Base-by-base conservation (phyloP, 208 protist species). In the Trichomonas vaginalis region DNA sequence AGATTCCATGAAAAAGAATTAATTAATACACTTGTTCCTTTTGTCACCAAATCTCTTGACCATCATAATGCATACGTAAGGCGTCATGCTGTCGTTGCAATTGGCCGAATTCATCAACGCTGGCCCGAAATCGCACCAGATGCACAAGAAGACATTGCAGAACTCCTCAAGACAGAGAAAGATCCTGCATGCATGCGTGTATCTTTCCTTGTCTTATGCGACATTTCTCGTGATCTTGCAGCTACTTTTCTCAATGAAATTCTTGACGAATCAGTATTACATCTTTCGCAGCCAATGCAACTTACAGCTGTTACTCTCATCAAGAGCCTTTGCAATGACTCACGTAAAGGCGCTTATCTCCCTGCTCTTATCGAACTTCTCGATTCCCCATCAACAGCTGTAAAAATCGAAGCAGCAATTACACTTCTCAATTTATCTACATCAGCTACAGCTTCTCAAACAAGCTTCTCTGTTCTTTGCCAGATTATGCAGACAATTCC, bases 241-340 rank as follows among this genome's bases (percentile, higher is more conserved):
- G 37, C 51, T 40, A 49, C 61, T 48, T 95, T 95, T 95, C 39
- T 95, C 12, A 45, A 92, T 51, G n/a, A 80, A 79, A 49, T 47
- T n/a, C 27, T 95, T 0, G 37, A 70, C 15, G 21, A 95, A 10
- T 48, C 32, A 9, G 27, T 95, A 47, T 32, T 61, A 32, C 42
- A 32, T 15, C 61, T 80, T n/a, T 80, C 92, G 10, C 49, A 95
- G 40, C 27, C 92, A 32, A 95, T 95, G 92, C 92, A 95, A 80
- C 35, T 79, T 27, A 80, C 92, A 47, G 51, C 51, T 12, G 42
- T 40, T 3, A 49, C 47, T 27, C 37, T 95, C 15, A 95, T 95
- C 32, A 39, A 47, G 27, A 95, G 51, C 35, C 37, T 95, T 17
- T 95, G 92, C 61, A 61, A 10, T 47, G 37, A 95, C 0, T 1